phyloP scores from a whole-genome alignment of 2,329 filamentous ascomycete genomes.

The Talaromyces sp. region DNA sequence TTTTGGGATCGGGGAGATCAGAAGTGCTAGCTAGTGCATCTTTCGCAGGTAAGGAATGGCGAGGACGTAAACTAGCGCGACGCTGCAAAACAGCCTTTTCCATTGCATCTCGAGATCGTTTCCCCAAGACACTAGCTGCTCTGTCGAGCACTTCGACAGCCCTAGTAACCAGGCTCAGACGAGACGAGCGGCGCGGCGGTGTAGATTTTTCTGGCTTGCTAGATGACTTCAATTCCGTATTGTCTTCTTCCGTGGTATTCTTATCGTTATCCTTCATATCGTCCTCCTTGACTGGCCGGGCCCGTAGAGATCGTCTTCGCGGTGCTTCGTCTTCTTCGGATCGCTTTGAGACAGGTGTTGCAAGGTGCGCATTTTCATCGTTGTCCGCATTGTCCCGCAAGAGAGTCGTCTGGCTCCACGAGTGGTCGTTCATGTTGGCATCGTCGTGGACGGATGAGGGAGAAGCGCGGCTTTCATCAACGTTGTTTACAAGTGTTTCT shows the following conservation, averaged over 20 bases:
- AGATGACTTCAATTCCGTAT: slow-evolving; percentile 18
- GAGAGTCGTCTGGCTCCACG: slow-evolving; percentile 27
- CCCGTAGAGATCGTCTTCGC: slow-evolving; percentile 30
- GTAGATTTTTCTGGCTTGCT: slow-evolving; percentile 22
- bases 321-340: slow-evolving; percentile 31
- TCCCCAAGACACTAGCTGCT: slow-evolving; percentile 54
- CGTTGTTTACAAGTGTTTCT: slow-evolving; percentile 41
- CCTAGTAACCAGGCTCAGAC: slow-evolving; percentile 42
- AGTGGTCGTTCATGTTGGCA: slow-evolving; percentile 40
- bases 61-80: slow-evolving; percentile 57
- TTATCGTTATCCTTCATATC: slow-evolving; percentile 17
- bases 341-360: slow-evolving; percentile 35
- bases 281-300: slow-evolving; percentile 30
- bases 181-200: slow-evolving; percentile 42
- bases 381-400: slow-evolving; percentile 22
- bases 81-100: slow-evolving; percentile 58
- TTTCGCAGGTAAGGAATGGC: slow-evolving; percentile 30
- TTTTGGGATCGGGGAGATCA: slow-evolving; percentile 34
- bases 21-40: slow-evolving; percentile 22
- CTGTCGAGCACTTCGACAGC: slow-evolving; percentile 47
- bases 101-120: slow-evolving; percentile 56
- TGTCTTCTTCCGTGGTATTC: neutral
- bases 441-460: slow-evolving; percentile 39
- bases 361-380: slow-evolving; percentile 29
- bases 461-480: slow-evolving; percentile 32